phyloP scores from a whole-genome alignment of 768 basidiomycete species.

The Phlegmacium glaucopus region DNA sequence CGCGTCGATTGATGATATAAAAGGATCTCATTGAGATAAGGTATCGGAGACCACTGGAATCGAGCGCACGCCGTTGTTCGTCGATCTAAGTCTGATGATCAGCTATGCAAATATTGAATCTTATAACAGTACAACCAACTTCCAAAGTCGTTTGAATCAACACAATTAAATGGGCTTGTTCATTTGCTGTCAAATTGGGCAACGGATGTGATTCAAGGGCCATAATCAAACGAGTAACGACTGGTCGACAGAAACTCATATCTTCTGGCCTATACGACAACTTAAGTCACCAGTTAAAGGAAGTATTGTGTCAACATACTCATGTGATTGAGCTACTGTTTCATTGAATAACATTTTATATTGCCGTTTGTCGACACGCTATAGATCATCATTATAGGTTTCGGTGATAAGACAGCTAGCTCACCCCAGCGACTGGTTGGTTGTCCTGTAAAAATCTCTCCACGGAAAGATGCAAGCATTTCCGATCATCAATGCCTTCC shows the following conservation, averaged over 20 bases:
- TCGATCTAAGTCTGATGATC: slow-evolving; percentile 56
- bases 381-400: neutral
- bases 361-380: slow-evolving; percentile 29
- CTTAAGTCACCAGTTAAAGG: neutral
- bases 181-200: slow-evolving; percentile 71
- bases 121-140: slow-evolving; percentile 38
- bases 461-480: slow-evolving; percentile 52
- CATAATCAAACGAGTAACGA: slow-evolving; percentile 60
- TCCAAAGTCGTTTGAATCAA: slow-evolving; percentile 86
- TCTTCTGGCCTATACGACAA: slow-evolving; percentile 32
- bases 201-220: slow-evolving; percentile 60
- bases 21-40: slow-evolving; percentile 91
- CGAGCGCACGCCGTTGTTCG: slow-evolving; percentile 85
- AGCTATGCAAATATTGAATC: neutral
- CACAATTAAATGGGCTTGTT: slow-evolving; percentile 79
- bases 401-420: neutral
- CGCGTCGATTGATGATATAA: slow-evolving; percentile 75
- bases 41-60: slow-evolving; percentile 90
- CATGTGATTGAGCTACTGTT: slow-evolving; percentile 32
- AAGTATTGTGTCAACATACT: slow-evolving; percentile 33
- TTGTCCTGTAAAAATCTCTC: slow-evolving; percentile 52
- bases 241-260: slow-evolving; percentile 53
- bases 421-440: slow-evolving; percentile 9
- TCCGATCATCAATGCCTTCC: slow-evolving; percentile 11
- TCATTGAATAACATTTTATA: slow-evolving; percentile 55